Evolutionary conservation across 1,284 basidiomycete genomes (phyloP).

Genomic region (Ceratobasidium sp.): DNA sequence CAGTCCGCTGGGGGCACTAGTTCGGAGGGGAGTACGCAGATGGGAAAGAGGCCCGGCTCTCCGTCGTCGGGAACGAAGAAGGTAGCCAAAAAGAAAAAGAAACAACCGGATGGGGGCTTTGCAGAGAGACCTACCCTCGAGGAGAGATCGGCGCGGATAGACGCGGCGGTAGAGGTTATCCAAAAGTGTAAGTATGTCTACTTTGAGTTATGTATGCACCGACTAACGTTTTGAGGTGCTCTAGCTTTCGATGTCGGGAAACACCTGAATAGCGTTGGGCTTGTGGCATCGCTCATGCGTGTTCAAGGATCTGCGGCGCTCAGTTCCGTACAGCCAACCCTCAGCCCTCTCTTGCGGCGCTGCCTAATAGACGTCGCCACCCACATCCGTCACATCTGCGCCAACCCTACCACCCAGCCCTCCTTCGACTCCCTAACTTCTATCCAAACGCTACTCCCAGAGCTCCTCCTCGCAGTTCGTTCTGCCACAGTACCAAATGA

Average conservation of each 20-base stretch:
- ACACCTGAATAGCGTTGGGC: slow-evolving; percentile 9
- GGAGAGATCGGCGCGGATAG: not conserved
- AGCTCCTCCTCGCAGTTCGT: slow-evolving; percentile 5
- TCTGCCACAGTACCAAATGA: not conserved
- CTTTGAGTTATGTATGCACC: no score
- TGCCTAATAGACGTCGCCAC: slow-evolving; percentile 17
- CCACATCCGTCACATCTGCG: slow-evolving; percentile 31
- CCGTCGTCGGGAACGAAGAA: slow-evolving; percentile 12
- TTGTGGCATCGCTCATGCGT: slow-evolving; percentile 20
- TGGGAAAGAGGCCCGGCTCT: slow-evolving; percentile 16
- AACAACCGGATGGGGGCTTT: not conserved
- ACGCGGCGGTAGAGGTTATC: slow-evolving; percentile 3
- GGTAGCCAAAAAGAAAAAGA: slow-evolving; percentile 32
- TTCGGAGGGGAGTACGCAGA: not conserved
- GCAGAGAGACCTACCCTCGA: not conserved
- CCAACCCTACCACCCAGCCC: not conserved
- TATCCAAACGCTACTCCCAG: slow-evolving; percentile 19
- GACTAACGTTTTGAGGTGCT: not conserved
- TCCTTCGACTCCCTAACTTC: slow-evolving; percentile 20
- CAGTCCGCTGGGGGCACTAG: not conserved
- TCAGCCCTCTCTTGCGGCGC: slow-evolving; percentile 9
- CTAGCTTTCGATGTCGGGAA: slow-evolving; percentile 22
- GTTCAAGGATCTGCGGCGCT: slow-evolving; percentile 1
- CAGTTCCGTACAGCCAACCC: not conserved
- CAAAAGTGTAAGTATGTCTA: not conserved